Percentiles rank a stretch among this genome's conserved stretches.
Conservation (phyloP, 345 rosid genomes). For the Pistacia vera region DNA sequence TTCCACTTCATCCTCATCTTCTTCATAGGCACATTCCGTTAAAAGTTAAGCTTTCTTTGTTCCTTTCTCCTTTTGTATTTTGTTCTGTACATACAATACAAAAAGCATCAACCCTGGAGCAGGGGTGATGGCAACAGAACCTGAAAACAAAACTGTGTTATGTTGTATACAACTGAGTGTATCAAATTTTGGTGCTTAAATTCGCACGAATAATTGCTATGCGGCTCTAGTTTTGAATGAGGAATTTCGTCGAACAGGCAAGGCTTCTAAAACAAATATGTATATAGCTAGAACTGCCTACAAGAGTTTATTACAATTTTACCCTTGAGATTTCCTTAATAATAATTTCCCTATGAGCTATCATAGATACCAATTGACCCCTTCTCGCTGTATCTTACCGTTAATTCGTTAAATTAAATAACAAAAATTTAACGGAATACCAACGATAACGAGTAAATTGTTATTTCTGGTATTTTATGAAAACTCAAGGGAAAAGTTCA, state of each 20-base stretch:
- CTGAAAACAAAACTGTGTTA: constrained; percentile 6
- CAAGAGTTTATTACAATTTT: no score
- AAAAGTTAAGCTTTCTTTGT: constrained; percentile 1
- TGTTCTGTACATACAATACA: constrained; percentile 32
- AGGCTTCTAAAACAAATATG: background rate
- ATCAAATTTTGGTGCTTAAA: background rate
- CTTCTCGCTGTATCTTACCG: no score
- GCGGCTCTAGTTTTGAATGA: background rate
- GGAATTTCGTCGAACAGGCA: constrained; percentile 7
- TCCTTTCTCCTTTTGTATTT: constrained; percentile 3
- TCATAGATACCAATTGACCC: no score
- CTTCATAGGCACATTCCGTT: constrained; percentile 24
- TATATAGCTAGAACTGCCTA: no score
- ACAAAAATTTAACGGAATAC: no score
- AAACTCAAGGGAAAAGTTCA: no score
- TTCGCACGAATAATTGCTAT: background rate
- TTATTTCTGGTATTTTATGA: no score
- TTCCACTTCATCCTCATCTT: constrained; percentile 39
- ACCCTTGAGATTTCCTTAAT: no score
- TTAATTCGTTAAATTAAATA: no score
- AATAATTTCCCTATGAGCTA: no score
- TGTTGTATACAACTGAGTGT: background rate
- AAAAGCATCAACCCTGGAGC: constrained; percentile 13
- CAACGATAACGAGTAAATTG: no score
- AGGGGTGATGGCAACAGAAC: constrained; percentile 8